Evolutionary conservation across 2,329 filamentous ascomycete genomes (phyloP).

Genomic region (Beauveria caledonica): DNA sequence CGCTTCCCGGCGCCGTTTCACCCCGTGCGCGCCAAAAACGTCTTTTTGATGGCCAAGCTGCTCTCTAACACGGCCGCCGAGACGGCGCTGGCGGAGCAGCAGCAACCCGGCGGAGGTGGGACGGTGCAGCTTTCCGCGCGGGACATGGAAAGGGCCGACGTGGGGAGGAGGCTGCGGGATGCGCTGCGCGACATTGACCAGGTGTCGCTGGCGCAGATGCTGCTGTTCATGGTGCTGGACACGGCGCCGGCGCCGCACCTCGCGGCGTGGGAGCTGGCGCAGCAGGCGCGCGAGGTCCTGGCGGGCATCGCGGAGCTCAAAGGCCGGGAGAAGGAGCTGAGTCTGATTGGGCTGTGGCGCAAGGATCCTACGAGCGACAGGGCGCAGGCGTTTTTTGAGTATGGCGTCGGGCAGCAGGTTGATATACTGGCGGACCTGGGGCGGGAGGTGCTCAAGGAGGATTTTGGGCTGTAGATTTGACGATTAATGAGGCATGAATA

Average conservation of each 20-base stretch:
- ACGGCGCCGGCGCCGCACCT: slow-evolving; percentile 34
- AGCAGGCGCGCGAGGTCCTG: slow-evolving; percentile 38
- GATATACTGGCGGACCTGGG: slow-evolving; percentile 39
- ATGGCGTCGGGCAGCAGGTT: slow-evolving; percentile 40
- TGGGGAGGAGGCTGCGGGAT: slow-evolving; percentile 19
- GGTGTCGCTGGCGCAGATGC: slow-evolving; percentile 43
- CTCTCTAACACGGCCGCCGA: slow-evolving; percentile 40
- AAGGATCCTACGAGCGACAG: slow-evolving; percentile 30
- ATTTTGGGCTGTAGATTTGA: neutral
- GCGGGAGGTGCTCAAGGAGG: slow-evolving; percentile 15
- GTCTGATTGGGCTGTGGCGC: slow-evolving; percentile 36
- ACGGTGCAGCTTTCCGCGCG: slow-evolving; percentile 14
- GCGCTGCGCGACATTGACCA: slow-evolving; percentile 39
- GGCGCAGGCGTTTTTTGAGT: slow-evolving; percentile 39
- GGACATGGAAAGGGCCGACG: slow-evolving; percentile 13
- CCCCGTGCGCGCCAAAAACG: slow-evolving; percentile 39
- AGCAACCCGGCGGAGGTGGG: slow-evolving; percentile 18
- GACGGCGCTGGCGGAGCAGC: slow-evolving; percentile 21
- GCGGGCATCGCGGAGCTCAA: slow-evolving; percentile 38
- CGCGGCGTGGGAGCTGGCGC: slow-evolving; percentile 37
- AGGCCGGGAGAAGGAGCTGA: slow-evolving; percentile 37
- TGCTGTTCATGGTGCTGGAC: slow-evolving; percentile 40
- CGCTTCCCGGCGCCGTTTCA: slow-evolving; percentile 42
- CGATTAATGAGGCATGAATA: neutral
- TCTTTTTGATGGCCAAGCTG: slow-evolving; percentile 44